Evolutionary conservation across 2,329 filamentous ascomycete genomes (phyloP).

Genomic region (Acrocalymma vagum): DNA sequence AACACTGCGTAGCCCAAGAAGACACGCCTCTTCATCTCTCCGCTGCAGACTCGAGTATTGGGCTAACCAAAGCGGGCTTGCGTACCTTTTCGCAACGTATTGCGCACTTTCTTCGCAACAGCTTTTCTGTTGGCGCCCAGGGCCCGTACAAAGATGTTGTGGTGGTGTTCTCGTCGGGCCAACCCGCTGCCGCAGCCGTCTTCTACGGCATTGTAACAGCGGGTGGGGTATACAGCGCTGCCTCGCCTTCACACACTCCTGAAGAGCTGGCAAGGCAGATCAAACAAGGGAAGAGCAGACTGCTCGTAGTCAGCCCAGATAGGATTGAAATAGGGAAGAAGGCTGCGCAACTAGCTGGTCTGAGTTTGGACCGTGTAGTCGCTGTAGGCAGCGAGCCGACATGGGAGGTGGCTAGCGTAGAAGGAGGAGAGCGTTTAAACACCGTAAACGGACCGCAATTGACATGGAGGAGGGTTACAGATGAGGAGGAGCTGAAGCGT

Average conservation of each 20-base stretch:
- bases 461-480: constrained; percentile 62
- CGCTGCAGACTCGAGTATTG: constrained; percentile 61
- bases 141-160: constrained; percentile 60
- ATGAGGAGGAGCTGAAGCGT: constrained; percentile 53
- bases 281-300: constrained; percentile 46
- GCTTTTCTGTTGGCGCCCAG: constrained; percentile 59
- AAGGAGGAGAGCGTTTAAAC: constrained; percentile 29
- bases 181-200: constrained; percentile 59
- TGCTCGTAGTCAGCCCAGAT: constrained; percentile 57
- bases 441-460: constrained; percentile 11
- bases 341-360: constrained; percentile 56
- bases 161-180: constrained; percentile 62
- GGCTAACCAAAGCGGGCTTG: constrained; percentile 61
- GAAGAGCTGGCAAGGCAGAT: constrained; percentile 59
- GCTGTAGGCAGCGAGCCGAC: constrained; percentile 48
- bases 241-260: constrained; percentile 57
- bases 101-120: constrained; percentile 61
- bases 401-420: constrained; percentile 39
- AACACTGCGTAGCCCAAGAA: constrained; percentile 48
- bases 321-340: constrained; percentile 56
- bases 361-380: constrained; percentile 58
- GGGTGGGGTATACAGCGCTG: constrained; percentile 65
- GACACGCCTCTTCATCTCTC: constrained; percentile 63
- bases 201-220: constrained; percentile 67
- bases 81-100: constrained; percentile 60